Percentiles rank a stretch among this genome's conserved stretches.
Conservation (phyloP, 257 asterid genomes). For the Fraxinus quadrangulata region DNA sequence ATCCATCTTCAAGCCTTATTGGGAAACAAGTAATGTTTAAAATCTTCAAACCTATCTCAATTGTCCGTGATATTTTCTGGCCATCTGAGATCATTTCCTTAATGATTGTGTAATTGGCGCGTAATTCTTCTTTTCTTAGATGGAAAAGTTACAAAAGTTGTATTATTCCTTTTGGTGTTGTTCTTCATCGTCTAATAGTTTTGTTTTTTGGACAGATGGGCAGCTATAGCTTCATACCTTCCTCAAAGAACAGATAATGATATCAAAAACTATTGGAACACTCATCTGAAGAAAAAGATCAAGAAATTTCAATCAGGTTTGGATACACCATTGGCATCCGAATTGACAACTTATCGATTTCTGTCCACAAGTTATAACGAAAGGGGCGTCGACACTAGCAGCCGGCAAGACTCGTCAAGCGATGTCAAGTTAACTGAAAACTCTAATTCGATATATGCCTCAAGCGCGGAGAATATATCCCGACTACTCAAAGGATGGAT, state of each 20-base stretch:
- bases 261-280: conserved; percentile 97
- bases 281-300: conserved; percentile 89
- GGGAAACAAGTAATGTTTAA: conserved; percentile 79
- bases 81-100: background rate
- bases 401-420: conserved; percentile 8
- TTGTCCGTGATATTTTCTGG: background rate
- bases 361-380: conserved; percentile 31
- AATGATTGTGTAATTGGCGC: background rate
- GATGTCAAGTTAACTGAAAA: conserved; percentile 21
- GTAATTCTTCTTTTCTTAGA: background rate
- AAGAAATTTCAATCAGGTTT: conserved; percentile 53
- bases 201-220: conserved; percentile 61
- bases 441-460: conserved; percentile 66
- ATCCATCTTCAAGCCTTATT: conserved; percentile 91
- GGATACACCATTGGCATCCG: conserved; percentile 40
- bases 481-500: conserved; percentile 93
- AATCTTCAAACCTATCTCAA: background rate
- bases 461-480: conserved; percentile 87
- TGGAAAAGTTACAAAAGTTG: too few species aligned
- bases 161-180: background rate
- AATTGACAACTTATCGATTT: conserved; percentile 36
- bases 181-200: background rate
- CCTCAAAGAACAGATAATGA: conserved; percentile 97
- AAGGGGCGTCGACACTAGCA: conserved; percentile 19
- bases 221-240: conserved; percentile 90